These are phyloP conservation scores for Scopulariopsis brevicaulis DNA, from an alignment of 2,329 filamentous ascomycete species.

Conservation along the genomic window DNA sequence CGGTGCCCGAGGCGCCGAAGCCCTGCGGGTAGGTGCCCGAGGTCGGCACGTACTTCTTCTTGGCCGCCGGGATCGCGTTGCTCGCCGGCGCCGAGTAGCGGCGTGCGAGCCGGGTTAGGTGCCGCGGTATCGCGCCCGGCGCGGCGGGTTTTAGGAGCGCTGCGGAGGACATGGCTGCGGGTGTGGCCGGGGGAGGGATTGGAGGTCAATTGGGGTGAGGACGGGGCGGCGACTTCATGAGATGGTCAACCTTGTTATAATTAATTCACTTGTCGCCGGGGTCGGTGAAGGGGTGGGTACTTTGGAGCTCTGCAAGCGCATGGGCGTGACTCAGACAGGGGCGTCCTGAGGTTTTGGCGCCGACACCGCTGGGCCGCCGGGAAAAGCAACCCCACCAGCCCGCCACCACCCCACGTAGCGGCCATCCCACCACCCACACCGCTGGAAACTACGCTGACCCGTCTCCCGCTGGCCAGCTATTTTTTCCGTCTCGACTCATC, in stretches of 20 bases:
- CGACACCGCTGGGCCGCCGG: neutral
- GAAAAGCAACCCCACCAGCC: neutral
- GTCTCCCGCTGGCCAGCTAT: neutral
- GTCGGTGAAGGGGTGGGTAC: neutral
- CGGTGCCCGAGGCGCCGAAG: constrained; percentile 75
- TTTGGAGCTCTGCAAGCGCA: neutral
- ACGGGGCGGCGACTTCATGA: neutral
- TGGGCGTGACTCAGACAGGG: neutral
- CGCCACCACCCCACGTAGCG: neutral
- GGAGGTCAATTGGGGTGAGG: neutral
- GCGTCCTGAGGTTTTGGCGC: neutral
- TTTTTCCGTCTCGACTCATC: neutral
- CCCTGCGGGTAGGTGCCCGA: constrained; percentile 82
- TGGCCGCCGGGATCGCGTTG: constrained; percentile 54
- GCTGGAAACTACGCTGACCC: neutral
- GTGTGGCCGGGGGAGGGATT: neutral
- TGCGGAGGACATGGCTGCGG: neutral
- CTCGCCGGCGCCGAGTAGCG: constrained; percentile 7
- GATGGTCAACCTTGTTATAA: neutral
- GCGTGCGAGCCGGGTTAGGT: constrained; percentile 4
- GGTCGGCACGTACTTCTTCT: constrained; percentile 82
- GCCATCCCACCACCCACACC: constrained; percentile 1
- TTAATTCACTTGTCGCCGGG: neutral
- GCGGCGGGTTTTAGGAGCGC: neutral
- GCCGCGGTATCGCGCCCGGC: neutral